These are phyloP conservation scores for Cruciata laevipes DNA, from an alignment of 257 asterid species.

Conservation along the genomic window DNA sequence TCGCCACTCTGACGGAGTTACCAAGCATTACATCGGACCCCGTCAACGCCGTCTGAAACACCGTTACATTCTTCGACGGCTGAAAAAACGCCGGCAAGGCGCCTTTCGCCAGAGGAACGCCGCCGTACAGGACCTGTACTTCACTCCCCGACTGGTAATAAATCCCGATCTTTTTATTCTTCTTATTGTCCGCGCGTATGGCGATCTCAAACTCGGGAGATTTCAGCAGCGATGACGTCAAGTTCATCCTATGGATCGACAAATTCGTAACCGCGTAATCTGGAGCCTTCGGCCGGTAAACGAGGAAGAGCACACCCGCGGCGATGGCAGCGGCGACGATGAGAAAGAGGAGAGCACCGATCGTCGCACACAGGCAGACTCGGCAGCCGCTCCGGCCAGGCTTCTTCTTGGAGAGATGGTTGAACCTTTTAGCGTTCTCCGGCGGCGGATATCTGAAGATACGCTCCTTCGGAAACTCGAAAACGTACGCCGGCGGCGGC, in stretches of 20 bases:
- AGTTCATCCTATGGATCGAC: constrained; percentile 42
- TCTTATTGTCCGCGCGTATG: constrained; percentile 59
- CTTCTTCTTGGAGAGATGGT: constrained; percentile 27
- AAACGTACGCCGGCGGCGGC: constrained; percentile 26
- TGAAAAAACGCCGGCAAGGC: constrained; percentile 58
- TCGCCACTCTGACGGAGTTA: constrained; percentile 29
- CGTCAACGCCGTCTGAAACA: constrained; percentile 30
- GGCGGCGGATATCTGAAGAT: constrained; percentile 33
- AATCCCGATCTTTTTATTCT: constrained; percentile 47
- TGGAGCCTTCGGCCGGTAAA: constrained; percentile 65
- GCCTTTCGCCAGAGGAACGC: constrained; percentile 42
- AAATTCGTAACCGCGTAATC: constrained; percentile 40
- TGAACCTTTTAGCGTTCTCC: constrained; percentile 30
- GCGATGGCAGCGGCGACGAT: constrained; percentile 43
- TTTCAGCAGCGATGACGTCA: constrained; percentile 43
- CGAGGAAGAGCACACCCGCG: constrained; percentile 73
- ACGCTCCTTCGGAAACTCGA: constrained; percentile 36
- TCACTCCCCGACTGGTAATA: constrained; percentile 40
- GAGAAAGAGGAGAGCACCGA: constrained; percentile 38
- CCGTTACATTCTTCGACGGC: constrained; percentile 63
- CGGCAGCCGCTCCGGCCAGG: constrained; percentile 47
- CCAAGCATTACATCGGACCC: constrained; percentile 51
- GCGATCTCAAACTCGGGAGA: constrained; percentile 61
- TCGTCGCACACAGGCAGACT: constrained; percentile 46
- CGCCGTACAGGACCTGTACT: constrained; percentile 35